Evolutionary conservation across 176 grass and related monocot genomes (phyloP).

Genomic region (Cenchrus americanus): DNA sequence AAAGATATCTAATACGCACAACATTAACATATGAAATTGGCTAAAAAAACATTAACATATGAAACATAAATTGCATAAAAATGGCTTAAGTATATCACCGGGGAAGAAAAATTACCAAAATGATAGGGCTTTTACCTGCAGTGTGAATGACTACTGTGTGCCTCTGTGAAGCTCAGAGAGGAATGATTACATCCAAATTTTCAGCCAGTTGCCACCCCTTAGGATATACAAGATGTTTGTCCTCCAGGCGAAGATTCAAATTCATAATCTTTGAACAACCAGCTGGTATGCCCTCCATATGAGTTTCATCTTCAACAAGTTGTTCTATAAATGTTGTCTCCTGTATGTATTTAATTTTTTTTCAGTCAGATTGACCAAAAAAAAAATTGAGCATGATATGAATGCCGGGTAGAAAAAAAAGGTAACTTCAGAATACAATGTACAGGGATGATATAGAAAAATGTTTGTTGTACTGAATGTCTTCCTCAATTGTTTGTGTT

Average conservation of each 20-base stretch:
- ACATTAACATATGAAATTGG: constrained; percentile 12
- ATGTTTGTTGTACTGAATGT: not conserved
- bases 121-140: constrained; percentile 27
- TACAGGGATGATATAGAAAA: not conserved
- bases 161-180: constrained; percentile 3
- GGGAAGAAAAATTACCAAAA: not conserved
- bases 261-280: constrained; percentile 70
- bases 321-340: constrained; percentile 69
- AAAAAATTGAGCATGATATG: not conserved
- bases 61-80: constrained; percentile 7
- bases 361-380: constrained; percentile 12
- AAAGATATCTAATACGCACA: constrained; percentile 15
- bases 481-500: not conserved
- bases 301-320: constrained; percentile 69
- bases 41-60: constrained; percentile 19
- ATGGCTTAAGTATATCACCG: not conserved
- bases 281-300: constrained; percentile 67
- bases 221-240: constrained; percentile 45
- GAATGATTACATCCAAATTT: constrained; percentile 52
- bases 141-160: not conserved
- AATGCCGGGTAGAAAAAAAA: not conserved
- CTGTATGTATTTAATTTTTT: constrained; percentile 35
- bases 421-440: not conserved
- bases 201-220: constrained; percentile 51
- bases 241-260: constrained; percentile 61